Base-by-base conservation (phyloP, 495 filamentous ascomycete genomes). In the Hyaloscypha bicolor region DNA sequence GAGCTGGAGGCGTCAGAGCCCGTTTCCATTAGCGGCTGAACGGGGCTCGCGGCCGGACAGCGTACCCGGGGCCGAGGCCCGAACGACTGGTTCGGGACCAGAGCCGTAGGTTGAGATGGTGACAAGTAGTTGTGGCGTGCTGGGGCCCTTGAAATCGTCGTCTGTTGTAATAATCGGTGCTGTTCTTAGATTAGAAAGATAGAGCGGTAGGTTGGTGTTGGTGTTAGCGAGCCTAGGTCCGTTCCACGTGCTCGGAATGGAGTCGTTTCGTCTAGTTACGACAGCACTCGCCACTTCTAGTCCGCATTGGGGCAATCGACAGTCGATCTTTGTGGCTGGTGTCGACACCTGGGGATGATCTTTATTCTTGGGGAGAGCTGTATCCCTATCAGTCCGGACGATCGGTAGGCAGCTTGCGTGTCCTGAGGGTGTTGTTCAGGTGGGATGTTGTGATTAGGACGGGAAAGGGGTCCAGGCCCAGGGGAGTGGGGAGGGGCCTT, bases 251-350 rank as follows among this genome's bases (percentile, higher is more conserved):
- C 42, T 48, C 42, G 42, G 42, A 48, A 48, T 48, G 11, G 35
- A 6, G 9, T 48, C 42, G 9, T 48, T 4, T 48, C 8, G 42
- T 48, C 16, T 19, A 29, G n/a, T 29, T 56, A 56, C 29, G 51
- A 64, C 62, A 37, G 62, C 62, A 64, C 62, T 64, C 62, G 62
- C 62, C 62, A 64, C 62, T 55, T 37, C 62, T 64, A 64, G 35
- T 2, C 33, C 16, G 6, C 3, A 31, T 45, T 35, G 11, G 48
- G 9, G 22, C 33, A 45, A 25, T 30, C n/a, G 42, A 3, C 42
- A 16, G 60, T 62, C 60, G 60, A 62, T 62, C 60, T 4, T 19
- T 45, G 35, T 45, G 35, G 39, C 39, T 51, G 42, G 42, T 42
- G 22, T 48, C 35, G 22, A 39, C 39, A 56, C 53, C 53, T 19